Evolutionary conservation across 805 yeast species (phyloP), one percentile per base, ranked within the genome.

Genomic region (Teunomyces atbi): DNA sequence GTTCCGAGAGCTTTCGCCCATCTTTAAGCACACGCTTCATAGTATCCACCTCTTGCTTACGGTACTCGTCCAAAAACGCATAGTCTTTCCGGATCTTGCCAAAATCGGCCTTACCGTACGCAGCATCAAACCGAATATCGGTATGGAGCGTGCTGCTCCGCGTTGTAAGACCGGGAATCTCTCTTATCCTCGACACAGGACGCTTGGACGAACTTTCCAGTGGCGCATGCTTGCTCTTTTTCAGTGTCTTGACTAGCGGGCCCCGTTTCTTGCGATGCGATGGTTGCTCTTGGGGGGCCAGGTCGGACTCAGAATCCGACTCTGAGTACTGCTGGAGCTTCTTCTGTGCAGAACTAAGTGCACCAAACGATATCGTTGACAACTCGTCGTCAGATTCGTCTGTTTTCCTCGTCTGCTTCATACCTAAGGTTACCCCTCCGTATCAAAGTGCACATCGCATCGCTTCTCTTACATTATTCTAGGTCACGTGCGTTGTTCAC

Each of bases 111-210:
- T 82, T 85, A 47, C 98, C 98, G 52, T 82, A 81, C 0, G 96
- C 90, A 2, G 92, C 78, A 64, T 94, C 97, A 62, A 94, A 94
- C 55, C 99, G 76, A 28, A 95, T 84, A 68, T 94, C 99, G 41
- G 80, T 77, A 61, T 86, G 84, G 23, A 84, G 65, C 12, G 70
- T 71, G 12, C 64, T 56, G 42, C 64, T 56, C 53, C 64, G 71
- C 19, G 65, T 58, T 41, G 71, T 73, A 39, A 86, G 60, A 0
- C 92, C 94, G 1, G 87, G 92, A 10, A 91, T 83, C 37, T 83
- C 82, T 53, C 98, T 76, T 30, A 89, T 72, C 52, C 74, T 73
- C 0, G 89, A 71, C 0, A 86, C 95, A 13, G 83, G 85, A 52
- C 69, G 77, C 63, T 86, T 89, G 0, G 96, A 71, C 5, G 94